These are phyloP conservation scores for Penicillium sp. DNA, from an alignment of 2,329 filamentous ascomycete species.

Conservation along the genomic window DNA sequence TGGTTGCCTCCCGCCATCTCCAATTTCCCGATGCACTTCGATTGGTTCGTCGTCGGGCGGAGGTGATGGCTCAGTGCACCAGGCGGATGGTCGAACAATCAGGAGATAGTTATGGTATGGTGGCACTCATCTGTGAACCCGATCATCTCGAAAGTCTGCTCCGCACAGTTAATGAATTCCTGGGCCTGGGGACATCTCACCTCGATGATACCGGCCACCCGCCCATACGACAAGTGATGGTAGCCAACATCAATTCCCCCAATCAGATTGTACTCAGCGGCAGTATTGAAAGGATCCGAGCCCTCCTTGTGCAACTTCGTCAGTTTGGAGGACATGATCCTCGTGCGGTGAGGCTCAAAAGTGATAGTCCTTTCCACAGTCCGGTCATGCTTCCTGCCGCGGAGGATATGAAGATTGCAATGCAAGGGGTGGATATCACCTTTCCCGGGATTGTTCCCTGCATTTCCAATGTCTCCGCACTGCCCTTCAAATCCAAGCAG, in stretches of 20 bases:
- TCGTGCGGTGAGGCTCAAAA: conserved; percentile 80
- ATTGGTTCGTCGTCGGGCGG: conserved; percentile 74
- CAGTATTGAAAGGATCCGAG: conserved; percentile 77
- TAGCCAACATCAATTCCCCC: conserved; percentile 93
- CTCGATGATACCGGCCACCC: conserved; percentile 68
- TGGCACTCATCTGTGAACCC: conserved; percentile 85
- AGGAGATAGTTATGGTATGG: conserved; percentile 89
- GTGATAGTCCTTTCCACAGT: conserved; percentile 87
- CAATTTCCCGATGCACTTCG: conserved; percentile 74
- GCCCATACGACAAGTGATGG: conserved; percentile 80
- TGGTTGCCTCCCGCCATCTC: conserved; percentile 82
- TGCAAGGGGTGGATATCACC: conserved; percentile 65
- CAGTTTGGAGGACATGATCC: conserved; percentile 93
- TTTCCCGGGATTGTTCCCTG: conserved; percentile 77
- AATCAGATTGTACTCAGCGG: conserved; percentile 95
- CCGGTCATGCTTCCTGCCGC: conserved; percentile 88
- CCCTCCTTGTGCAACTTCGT: conserved; percentile 77
- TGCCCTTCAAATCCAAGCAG: conserved; percentile 71
- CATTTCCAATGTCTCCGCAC: conserved; percentile 81
- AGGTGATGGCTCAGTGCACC: conserved; percentile 80
- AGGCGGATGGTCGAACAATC: conserved; percentile 63
- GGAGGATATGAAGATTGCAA: conserved; percentile 67
- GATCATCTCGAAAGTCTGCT: conserved; percentile 71
- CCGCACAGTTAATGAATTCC: conserved; percentile 74
- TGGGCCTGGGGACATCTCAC: conserved; percentile 67